Percentiles rank a stretch among this genome's conserved stretches.
Evolutionary conservation across 495 filamentous ascomycete genomes (phyloP).

Genomic region (Aspergillus incahuasiensis): DNA sequence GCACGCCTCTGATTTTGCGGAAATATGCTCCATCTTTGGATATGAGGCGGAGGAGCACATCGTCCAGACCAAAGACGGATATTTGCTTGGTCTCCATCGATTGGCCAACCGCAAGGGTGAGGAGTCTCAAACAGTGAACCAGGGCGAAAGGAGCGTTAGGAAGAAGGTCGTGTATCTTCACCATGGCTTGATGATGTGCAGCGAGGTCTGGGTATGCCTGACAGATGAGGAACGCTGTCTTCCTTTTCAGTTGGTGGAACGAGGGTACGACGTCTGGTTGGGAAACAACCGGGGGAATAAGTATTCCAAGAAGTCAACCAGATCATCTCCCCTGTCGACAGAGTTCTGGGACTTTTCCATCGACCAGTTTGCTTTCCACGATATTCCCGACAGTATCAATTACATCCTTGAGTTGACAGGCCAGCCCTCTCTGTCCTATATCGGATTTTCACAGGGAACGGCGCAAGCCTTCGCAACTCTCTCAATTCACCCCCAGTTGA

Average conservation of each 20-base stretch:
- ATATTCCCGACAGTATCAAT: constrained; percentile 89
- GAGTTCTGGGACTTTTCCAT: constrained; percentile 97
- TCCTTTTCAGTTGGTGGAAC: constrained; percentile 85
- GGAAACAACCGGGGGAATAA: constrained; percentile 98
- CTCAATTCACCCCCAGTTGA: constrained; percentile 88
- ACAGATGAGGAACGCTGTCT: constrained; percentile 81
- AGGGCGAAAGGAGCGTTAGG: constrained; percentile 60
- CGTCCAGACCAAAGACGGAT: constrained; percentile 90
- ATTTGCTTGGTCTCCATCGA: constrained; percentile 85
- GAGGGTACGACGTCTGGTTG: constrained; percentile 95
- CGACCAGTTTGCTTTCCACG: constrained; percentile 95
- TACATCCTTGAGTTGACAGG: constrained; percentile 84
- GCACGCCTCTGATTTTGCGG: constrained; percentile 82
- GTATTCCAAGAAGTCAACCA: constrained; percentile 89
- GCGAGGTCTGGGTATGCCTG: constrained; percentile 94
- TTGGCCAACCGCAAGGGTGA: constrained; percentile 77
- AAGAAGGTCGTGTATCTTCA: constrained; percentile 94
- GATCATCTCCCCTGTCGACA: constrained; percentile 63
- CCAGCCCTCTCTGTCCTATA: constrained; percentile 84
- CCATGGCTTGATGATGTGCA: constrained; percentile 96
- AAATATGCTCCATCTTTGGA: constrained; percentile 81
- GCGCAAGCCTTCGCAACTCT: constrained; percentile 94
- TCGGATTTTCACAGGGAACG: constrained; percentile 95
- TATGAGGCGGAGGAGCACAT: constrained; percentile 95
- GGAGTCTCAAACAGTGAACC: constrained; percentile 66